Evolutionary conservation across 139 green algal genomes (phyloP), one percentile per base, ranked within the genome.

Genomic region (Volvox reticuliferus): DNA sequence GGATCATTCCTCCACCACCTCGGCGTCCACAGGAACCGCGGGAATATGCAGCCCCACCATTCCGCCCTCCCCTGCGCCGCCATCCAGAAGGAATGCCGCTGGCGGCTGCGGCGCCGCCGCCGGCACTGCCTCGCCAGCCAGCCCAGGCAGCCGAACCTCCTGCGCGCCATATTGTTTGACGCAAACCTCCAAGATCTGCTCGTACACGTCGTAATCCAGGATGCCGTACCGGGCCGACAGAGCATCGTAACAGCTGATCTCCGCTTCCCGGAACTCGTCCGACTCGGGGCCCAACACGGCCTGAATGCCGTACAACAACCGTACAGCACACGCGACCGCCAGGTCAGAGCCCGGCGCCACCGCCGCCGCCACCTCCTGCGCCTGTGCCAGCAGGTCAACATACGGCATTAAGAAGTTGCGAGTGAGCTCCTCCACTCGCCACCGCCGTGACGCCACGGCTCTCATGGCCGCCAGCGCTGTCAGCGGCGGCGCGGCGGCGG

Each of bases 121-220:
- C 50, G 79, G 13, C 37, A 12, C 62, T 5, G 62, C 12, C 6
- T 22, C 30, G 1, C 36, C 26, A 26, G 28, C 18, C 19, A 65
- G 0, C 28, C 82, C 82, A 33, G 82, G 82, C 30, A 88, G 82
- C 82, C 82, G 82, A 13, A 88, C 63, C 19, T 79, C 36, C 83
- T 37, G 24, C 14, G 35, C 84, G 26, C 69, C 26, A 28, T 82
- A 82, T 36, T 5, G 20, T 1, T 21, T 9, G 5, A 0, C 22
- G 44, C n/a, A 73, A 19, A 55, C 84, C 18, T 82, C 69, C 68
- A 89, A 73, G 22, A 82, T 26, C 44, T 73, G 37, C 68, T 89
- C 84, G 69, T 89, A 89, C 37, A 21, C 68, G 84, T 89, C 68
- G 69, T 71, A 89, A 18, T 89, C 84, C 2, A 89, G 69, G n/a